Conservation (phyloP, 495 filamentous ascomycete species). For the Xylaria palmicola region DNA sequence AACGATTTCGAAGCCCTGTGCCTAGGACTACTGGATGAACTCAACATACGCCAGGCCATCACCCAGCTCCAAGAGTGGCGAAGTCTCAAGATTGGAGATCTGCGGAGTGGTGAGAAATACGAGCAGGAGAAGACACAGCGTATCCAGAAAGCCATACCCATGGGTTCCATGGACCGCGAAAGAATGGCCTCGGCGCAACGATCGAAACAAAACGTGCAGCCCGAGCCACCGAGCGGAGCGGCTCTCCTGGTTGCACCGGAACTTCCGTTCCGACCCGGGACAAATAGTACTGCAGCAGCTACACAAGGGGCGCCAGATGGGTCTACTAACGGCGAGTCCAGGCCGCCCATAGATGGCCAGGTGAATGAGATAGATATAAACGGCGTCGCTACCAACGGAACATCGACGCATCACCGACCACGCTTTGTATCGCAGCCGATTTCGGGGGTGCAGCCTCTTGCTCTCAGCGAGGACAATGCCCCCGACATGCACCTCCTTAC, state of each 20-base stretch:
- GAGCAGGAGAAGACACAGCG: slow-evolving; percentile 83
- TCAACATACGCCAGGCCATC: slow-evolving; percentile 87
- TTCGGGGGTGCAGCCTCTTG: slow-evolving; percentile 60
- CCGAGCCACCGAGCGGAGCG: slow-evolving; percentile 70
- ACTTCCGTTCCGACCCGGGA: slow-evolving; percentile 55
- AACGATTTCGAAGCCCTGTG: slow-evolving; percentile 85
- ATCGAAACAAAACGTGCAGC: slow-evolving; percentile 54
- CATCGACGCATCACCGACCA: slow-evolving; percentile 34
- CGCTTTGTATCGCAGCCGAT: slow-evolving; percentile 47
- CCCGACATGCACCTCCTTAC: slow-evolving; percentile 85
- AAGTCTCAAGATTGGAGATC: slow-evolving; percentile 72
- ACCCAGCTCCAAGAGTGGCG: slow-evolving; percentile 93
- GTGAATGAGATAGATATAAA: slow-evolving; percentile 30
- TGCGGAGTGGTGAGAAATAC: slow-evolving; percentile 89
- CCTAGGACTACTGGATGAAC: slow-evolving; percentile 81
- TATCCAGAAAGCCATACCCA: slow-evolving; percentile 65
- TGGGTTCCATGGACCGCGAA: slow-evolving; percentile 78
- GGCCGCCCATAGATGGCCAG: slow-evolving; percentile 42
- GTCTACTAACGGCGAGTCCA: slow-evolving; percentile 34
- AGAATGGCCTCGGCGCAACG: slow-evolving; percentile 64
- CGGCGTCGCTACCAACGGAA: slow-evolving; percentile 41
- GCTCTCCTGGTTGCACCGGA: slow-evolving; percentile 74
- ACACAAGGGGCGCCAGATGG: slow-evolving; percentile 24
- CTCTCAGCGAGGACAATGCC: slow-evolving; percentile 72
- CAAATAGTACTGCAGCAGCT: slow-evolving; percentile 14